Evolutionary conservation across 202 grass and related monocot species (phyloP), one percentile per base, ranked within the genome.

Genomic region (Setaria italica): DNA sequence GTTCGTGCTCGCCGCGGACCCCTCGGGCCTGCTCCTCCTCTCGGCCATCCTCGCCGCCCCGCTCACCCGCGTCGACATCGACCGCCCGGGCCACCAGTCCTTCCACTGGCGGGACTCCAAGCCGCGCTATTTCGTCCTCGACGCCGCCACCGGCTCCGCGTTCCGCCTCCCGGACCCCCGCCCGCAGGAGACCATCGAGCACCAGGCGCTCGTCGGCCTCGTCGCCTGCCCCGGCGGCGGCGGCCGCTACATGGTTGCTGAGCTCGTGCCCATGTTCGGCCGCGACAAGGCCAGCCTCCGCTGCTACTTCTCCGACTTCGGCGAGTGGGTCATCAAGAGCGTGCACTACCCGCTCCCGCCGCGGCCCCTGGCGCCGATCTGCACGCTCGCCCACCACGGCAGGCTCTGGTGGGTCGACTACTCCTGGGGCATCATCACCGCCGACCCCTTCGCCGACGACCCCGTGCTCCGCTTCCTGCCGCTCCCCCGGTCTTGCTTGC

Each of bases 231-330:
- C 54, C 74, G 11, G n/a, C n/a, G 75, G 16, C 69, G 69, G 80
- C 74, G 20, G 90, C 86, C 70, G 74, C 69, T 62, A 46, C 75
- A 30, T 78, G 56, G 86, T 97, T 83, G 76, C 89, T 88, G 51
- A 93, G 85, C 47, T 78, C 11, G 11, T n/a, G 64, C 85, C 72
- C 55, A 67, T 13, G 20, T 16, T 82, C 62, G 78, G 71, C 60
- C 5, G 34, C 65, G 20, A 72, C 8, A 0, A 0, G 5, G 80
- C 73, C 46, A 17, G n/a, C 15, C 64, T 88, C 73, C 73, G 82
- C 21, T 83, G 86, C 86, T 88, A 56, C 80, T 83, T 46, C 9
- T 46, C 73, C 0, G 56, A 83, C 33, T 3, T 62, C 9, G 66
- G 80, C 10, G 47, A 78, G 66, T 88, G 86, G 86, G 67, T 63